Evolutionary conservation across 208 protist species (phyloP), one percentile per base, ranked within the genome.

Genomic region (Balamuthia mandrillaris): DNA sequence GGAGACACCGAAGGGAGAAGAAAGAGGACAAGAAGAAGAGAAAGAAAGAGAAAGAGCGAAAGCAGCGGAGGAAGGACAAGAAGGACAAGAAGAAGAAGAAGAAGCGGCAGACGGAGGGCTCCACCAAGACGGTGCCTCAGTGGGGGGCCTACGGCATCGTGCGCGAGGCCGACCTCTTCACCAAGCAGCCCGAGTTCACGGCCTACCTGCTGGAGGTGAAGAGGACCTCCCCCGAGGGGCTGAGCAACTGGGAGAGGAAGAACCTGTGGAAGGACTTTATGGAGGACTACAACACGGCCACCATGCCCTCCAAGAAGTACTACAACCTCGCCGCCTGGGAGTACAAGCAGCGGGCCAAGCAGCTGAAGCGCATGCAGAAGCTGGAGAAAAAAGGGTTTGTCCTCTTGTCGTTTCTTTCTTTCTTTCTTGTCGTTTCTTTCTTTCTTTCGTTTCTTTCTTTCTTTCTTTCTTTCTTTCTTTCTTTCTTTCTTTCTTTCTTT

Each of bases 281-380:
- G 41, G 77, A 84, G 75, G 77, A 84, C 75, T 84, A 21, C 77
- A 84, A 84, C 77, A 84, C 77, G 7, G 31, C 37, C 16, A 84
- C 77, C 21, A 37, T 84, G 60, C 77, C 77, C 9, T 35, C 31
- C 16, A 31, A 41, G 9, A 84, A 84, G 16, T 84, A 84, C 75
- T 84, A 84, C 75, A 61, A 84, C 77, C 33, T 84, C 31, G 68
- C 16, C 9, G 75, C 33, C 16, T 84, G 77, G 77, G 77, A 84
- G 61, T n/a, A n/a, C n/a, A n/a, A 1, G 1, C 54, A 31, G 12
- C 21, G 54, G 1, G 3, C 21, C 29, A 61, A 61, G 29, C 54
- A 10, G 54, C 54, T 1, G 29, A 31, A 31, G 54, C 35, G 54
- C 54, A 37, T 10, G 29, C 29, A 61, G 29, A 61, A 10, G 29